Evolutionary conservation across 352 stramenopile species (phyloP), one percentile per base, ranked within the genome.

Genomic region (Aphanomyces invadans): DNA sequence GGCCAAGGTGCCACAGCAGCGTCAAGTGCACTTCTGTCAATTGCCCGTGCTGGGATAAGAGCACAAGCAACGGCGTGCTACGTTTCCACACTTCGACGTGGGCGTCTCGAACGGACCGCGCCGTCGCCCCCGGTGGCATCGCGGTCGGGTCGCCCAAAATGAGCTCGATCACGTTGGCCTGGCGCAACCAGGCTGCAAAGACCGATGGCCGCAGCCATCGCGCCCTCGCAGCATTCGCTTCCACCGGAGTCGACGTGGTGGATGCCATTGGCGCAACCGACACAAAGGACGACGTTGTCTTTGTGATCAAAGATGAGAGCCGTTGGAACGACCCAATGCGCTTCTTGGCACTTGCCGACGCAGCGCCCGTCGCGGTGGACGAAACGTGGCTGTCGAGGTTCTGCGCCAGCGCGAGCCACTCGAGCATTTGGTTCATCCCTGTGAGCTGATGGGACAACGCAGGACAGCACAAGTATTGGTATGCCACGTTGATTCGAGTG

Each of bases 381-480:
- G 60, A 59, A 26, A 72, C 77, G 19, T 84, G 60, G 26, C 72
- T 65, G 31, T 95, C 83, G 21, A 77, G 76, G 23, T 80, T 74
- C 32, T 92, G 78, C 9, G 80, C 78, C 80, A 90, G 90, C n/a
- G 65, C 68, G 32, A 92, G 90, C 53, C 92, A 74, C 51, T 93
- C 78, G 25, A 82, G 88, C 53, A 93, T 69, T 3, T 85, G 82
- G 19, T 78, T 76, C 45, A 95, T 76, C 19, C 86, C 84, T 2
- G 86, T 70, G 10, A 95, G 70, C 21, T 86, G 76, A 63, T 92
- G 84, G 0, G 75, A 75, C 38, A 95, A 73, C 57, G 87, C 93
- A 19, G 84, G 86, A 49, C 86, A 95, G 64, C 86, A 93, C 32
- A 95, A 83, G 62, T 87, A 87, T 71, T 88, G 89, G 63, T 92